A percentile compares a stretch with the other conserved stretches of the same genome.
These are phyloP conservation scores for Adansonia digitata DNA, from an alignment of 345 rosid genomes.

Conservation along the genomic window DNA sequence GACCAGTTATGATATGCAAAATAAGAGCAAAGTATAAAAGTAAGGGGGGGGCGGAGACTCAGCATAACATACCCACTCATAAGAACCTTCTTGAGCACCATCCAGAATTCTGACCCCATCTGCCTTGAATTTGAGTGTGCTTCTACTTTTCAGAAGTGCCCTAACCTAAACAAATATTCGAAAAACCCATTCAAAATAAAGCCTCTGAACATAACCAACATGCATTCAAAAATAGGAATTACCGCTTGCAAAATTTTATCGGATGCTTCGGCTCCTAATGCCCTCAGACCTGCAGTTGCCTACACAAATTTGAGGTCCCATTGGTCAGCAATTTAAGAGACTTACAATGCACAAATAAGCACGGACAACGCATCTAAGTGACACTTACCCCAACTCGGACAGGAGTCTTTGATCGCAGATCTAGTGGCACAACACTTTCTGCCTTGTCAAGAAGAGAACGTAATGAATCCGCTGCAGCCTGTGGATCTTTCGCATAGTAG, in stretches of 20 bases:
- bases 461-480: constrained; percentile 66
- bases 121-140: constrained; percentile 61
- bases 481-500: constrained; percentile 68
- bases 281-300: constrained; percentile 99
- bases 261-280: constrained; percentile 71
- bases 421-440: constrained; percentile 75
- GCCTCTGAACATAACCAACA: constrained; percentile 8
- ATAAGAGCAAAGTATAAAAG: not conserved
- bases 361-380: not conserved
- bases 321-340: constrained; percentile 5
- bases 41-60: not conserved
- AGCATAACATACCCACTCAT: constrained; percentile 80
- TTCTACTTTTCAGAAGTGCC: constrained; percentile 70
- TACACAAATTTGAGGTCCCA: constrained; percentile 21
- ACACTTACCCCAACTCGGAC: constrained; percentile 91
- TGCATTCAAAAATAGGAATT: constrained; percentile 10
- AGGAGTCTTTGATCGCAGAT: constrained; percentile 65
- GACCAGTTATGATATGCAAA: not conserved
- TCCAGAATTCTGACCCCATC: constrained; percentile 73
- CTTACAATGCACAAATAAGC: not conserved
- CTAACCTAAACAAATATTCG: constrained; percentile 50
- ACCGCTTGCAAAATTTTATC: constrained; percentile 85
- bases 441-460: constrained; percentile 74
- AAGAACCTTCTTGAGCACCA: constrained; percentile 96
- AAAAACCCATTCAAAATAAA: constrained; percentile 8